These are phyloP conservation scores for Suhomyces yuchorum DNA, from an alignment of 1,139 yeast genomes.

Conservation along the genomic window DNA sequence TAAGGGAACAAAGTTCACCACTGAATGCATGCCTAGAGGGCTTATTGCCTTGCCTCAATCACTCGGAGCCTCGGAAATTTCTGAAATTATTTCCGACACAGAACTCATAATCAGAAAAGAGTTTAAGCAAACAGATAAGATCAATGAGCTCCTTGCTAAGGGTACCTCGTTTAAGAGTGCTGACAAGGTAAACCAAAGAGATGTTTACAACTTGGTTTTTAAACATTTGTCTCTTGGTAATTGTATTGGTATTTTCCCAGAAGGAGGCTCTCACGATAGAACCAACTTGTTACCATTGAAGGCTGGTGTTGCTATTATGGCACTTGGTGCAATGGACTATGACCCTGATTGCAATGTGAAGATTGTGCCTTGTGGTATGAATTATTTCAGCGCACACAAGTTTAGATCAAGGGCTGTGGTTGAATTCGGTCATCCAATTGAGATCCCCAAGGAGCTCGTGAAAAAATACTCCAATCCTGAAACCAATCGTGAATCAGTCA, in stretches of 20 bases:
- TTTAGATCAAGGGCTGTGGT: constrained; percentile 51
- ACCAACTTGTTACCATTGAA: constrained; percentile 44
- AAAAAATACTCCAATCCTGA: constrained; percentile 63
- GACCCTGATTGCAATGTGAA: constrained; percentile 62
- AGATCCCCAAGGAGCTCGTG: constrained; percentile 49
- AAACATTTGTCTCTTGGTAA: constrained; percentile 76
- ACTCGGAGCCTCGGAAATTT: constrained; percentile 75
- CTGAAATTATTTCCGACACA: constrained; percentile 70
- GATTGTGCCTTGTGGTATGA: constrained; percentile 50
- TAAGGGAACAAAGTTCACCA: constrained; percentile 64
- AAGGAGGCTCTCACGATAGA: constrained; percentile 57
- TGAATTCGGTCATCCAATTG: constrained; percentile 49
- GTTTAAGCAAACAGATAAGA: constrained; percentile 55
- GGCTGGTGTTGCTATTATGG: constrained; percentile 55
- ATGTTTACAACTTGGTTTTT: constrained; percentile 80
- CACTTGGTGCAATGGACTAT: constrained; percentile 53
- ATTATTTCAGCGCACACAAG: constrained; percentile 49
- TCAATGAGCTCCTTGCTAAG: constrained; percentile 40
- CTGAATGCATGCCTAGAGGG: constrained; percentile 68
- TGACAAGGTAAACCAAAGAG: constrained; percentile 79
- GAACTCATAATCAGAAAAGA: constrained; percentile 72
- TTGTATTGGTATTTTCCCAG: constrained; percentile 95
- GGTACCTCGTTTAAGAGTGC: constrained; percentile 77
- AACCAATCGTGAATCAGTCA: constrained; percentile 72
- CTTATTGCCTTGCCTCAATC: constrained; percentile 77